These are phyloP conservation scores for Lipomyces yarrowii DNA, from an alignment of 1,139 yeast genomes.

Conservation along the genomic window DNA sequence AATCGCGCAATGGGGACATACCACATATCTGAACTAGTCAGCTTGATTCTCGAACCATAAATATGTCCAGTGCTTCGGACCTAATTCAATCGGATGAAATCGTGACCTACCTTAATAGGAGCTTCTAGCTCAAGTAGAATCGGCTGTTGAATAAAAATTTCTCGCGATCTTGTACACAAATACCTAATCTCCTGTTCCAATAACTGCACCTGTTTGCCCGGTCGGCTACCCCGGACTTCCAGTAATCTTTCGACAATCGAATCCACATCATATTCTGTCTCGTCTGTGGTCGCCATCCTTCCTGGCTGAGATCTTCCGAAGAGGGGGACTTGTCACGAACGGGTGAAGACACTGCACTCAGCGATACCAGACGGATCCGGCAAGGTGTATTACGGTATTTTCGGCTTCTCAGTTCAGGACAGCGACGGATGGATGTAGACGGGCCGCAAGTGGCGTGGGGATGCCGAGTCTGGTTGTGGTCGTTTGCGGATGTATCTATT, in stretches of 20 bases:
- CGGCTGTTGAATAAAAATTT: constrained; percentile 96
- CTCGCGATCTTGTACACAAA: constrained; percentile 96
- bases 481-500: no score
- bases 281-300: not conserved
- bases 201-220: constrained; percentile 93
- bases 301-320: not conserved
- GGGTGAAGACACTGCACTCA: not conserved
- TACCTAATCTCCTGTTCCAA: constrained; percentile 93
- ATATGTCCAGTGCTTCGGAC: not conserved
- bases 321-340: not conserved
- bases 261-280: constrained; percentile 65
- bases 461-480: no score
- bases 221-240: constrained; percentile 97
- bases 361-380: no score
- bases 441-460: no score
- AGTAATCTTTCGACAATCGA: constrained; percentile 94
- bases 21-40: constrained; percentile 23
- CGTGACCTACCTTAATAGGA: constrained; percentile 72
- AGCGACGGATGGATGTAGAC: no score
- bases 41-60: not conserved
- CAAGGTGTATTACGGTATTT: no score
- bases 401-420: no score
- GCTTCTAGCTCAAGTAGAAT: constrained; percentile 93
- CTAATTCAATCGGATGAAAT: not conserved
- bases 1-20: constrained; percentile 11